Conservation (phyloP, 2,329 filamentous ascomycete species). For the Nothopassalora personata region DNA sequence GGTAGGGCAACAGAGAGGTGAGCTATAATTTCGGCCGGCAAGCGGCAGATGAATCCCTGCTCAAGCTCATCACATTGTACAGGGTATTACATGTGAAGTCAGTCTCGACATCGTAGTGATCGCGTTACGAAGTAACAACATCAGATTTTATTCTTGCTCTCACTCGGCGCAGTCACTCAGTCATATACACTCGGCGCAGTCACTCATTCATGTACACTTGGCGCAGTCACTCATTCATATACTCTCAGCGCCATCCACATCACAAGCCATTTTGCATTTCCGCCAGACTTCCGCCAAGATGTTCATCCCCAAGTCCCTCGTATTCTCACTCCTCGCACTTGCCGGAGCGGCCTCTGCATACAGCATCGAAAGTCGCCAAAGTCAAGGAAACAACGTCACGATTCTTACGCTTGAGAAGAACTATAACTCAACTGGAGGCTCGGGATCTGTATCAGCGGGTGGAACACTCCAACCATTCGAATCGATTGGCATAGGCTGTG, state of each 20-base stretch:
- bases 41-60: neutral
- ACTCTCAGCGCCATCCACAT: neutral
- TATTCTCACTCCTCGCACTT: neutral
- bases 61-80: neutral
- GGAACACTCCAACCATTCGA: conserved; percentile 15
- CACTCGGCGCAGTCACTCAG: neutral
- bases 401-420: conserved; percentile 9
- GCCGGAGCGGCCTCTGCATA: conserved; percentile 1
- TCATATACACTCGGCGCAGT: neutral
- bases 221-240: neutral
- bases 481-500: conserved; percentile 15
- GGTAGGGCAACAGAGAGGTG: no score
- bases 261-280: neutral
- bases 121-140: no score
- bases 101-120: neutral
- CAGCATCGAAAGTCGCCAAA: neutral
- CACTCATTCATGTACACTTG: neutral
- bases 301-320: neutral
- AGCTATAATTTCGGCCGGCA: neutral
- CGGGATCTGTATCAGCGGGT: conserved; percentile 12
- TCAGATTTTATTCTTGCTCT: neutral
- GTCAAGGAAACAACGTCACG: conserved; percentile 8
- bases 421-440: conserved; percentile 13
- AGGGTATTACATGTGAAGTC: neutral
- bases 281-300: neutral